Conservation (phyloP, 179 eudicot species). For the Monotropa hypopitys region DNA sequence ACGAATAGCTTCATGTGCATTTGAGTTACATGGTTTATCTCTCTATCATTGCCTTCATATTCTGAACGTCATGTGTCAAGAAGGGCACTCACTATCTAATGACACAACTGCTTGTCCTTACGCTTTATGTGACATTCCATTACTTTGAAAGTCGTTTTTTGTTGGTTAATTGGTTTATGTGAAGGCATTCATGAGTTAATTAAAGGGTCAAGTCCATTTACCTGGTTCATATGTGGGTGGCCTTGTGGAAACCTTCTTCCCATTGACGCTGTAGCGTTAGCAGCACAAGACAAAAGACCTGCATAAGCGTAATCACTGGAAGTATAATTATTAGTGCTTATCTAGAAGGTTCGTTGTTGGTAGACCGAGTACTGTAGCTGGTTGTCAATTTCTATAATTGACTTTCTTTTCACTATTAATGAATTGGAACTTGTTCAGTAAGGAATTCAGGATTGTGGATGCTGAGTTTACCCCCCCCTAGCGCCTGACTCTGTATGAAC, state of each 20-base stretch:
- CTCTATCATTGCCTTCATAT: not conserved
- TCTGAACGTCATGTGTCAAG: not conserved
- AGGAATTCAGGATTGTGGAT: not conserved
- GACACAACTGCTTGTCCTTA: not conserved
- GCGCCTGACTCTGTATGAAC: not conserved
- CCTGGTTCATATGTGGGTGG: not conserved
- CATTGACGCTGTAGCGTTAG: not conserved
- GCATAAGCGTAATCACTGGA: not conserved
- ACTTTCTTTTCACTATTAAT: not conserved
- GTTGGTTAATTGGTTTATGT: not conserved
- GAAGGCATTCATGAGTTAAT: not conserved
- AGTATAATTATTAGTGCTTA: not conserved
- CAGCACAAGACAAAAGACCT: not conserved
- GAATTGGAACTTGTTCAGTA: not conserved
- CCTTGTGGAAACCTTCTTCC: not conserved
- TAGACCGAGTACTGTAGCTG: not conserved
- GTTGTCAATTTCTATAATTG: not conserved
- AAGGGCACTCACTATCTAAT: not conserved
- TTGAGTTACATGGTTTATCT: no score
- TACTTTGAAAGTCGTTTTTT: no score
- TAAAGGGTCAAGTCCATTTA: not conserved
- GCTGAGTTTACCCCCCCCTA: not conserved
- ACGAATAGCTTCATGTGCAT: no score
- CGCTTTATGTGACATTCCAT: no score
- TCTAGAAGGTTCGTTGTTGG: not conserved